Conservation (phyloP, 179 eudicot species). For the Camellia oleifera region DNA sequence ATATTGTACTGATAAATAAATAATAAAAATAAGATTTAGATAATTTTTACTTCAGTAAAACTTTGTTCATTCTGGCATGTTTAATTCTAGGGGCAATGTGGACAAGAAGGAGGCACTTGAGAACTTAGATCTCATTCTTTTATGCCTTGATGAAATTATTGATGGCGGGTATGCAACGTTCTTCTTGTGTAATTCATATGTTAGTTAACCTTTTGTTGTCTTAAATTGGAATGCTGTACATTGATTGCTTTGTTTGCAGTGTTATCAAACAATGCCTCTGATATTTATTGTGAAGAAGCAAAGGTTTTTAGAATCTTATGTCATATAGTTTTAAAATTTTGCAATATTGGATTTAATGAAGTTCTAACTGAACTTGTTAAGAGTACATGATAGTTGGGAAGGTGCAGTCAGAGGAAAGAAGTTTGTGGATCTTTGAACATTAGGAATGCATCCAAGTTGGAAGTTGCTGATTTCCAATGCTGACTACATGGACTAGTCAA, state of each 20-base stretch:
- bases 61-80: background rate
- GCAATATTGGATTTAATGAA: background rate
- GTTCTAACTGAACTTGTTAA: background rate
- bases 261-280: background rate
- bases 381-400: background rate
- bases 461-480: background rate
- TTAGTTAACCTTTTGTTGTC: background rate
- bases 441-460: background rate
- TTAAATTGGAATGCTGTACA: background rate
- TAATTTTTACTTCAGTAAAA: background rate
- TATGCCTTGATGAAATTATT: conserved; percentile 90
- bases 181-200: conserved; percentile 4
- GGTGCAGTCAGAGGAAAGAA: background rate
- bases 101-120: conserved; percentile 89
- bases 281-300: background rate
- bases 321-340: background rate
- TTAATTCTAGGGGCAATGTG: conserved; percentile 60
- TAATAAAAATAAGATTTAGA: too few relatives aligned
- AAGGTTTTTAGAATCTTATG: background rate
- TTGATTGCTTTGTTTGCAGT: background rate
- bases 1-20: background rate
- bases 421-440: background rate
- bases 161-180: conserved; percentile 72
- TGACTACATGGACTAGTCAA: background rate
- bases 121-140: conserved; percentile 88